Evolutionary conservation across 2,329 filamentous ascomycete genomes (phyloP).

Genomic region (Fusarium sp.): DNA sequence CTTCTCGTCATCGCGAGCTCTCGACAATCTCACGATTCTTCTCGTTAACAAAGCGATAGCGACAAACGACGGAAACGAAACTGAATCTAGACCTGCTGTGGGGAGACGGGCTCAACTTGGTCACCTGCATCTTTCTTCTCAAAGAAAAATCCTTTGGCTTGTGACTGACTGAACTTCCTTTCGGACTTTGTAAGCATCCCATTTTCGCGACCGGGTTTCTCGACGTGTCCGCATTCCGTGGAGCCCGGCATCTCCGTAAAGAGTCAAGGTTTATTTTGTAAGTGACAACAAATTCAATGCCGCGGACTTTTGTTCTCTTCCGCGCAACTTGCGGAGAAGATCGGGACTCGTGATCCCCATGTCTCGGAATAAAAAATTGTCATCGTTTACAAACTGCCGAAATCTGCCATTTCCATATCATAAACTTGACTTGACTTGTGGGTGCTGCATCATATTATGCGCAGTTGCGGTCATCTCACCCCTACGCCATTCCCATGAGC

Average conservation of each 20-base stretch:
- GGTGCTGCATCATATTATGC: background rate
- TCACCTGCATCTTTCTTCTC: background rate
- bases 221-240: conserved; percentile 1
- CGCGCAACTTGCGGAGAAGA: background rate
- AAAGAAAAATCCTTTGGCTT: background rate
- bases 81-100: background rate
- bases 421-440: background rate
- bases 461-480: background rate
- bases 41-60: background rate
- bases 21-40: background rate
- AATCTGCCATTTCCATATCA: background rate
- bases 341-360: background rate
- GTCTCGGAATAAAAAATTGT: background rate
- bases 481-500: background rate
- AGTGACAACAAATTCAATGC: background rate
- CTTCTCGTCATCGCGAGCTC: background rate
- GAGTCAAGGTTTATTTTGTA: background rate
- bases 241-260: conserved; percentile 15
- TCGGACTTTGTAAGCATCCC: conserved; percentile 5
- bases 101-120: background rate
- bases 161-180: conserved; percentile 5
- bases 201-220: conserved; percentile 1
- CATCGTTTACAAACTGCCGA: background rate
- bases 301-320: background rate
- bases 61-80: background rate